Evolutionary conservation across 2,329 filamentous ascomycete genomes (phyloP), one percentile per base, ranked within the genome.

Genomic region (Sporothrix curviconia): DNA sequence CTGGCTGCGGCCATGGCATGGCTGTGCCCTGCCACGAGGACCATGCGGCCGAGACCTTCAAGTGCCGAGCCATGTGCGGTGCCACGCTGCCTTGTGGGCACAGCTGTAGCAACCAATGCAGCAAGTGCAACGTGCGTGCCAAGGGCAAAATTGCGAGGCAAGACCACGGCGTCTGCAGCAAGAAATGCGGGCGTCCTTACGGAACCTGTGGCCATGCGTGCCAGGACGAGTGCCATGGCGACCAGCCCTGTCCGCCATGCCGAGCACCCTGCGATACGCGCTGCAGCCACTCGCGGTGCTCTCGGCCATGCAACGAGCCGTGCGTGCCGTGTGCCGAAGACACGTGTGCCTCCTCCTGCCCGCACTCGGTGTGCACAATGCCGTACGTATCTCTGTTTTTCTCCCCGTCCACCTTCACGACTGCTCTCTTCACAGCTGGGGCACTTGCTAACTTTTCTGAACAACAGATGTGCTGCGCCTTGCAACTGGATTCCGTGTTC

Each of bases 401-500:
- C 14, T 15, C 17, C n/a, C 15, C n/a, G 14, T n/a, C n/a, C 14
- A 6, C 14, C 17, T 19, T 14, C 55, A 9, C 7, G 34, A 19
- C 14, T 15, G 12, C 15, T 32, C 5, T 3, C 8, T 11, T 19
- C 14, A 12, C 5, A 15, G 14, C 17, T 32, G 25, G 2, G 8
- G 17, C 3, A 15, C 3, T 51, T 30, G 28, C 51, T 44, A 28
- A 55, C 30, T 1, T 28, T 15, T 2, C 15, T 17, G 11, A n/a
- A 4, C 1, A n/a, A 17, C n/a, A 61, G 60, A 3, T 89, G 86
- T 60, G 83, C 83, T 0, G 85, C 80, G 0, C 85, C 86, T 0
- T 90, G 86, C 65, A 74, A 87, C 61, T 78, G 82, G 70, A 65
- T 88, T 0, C 87, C 86, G 1, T 90, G 86, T 66, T 79, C 78